A percentile compares a stretch with the other conserved stretches of the same genome.
These are phyloP conservation scores for Chenopodium berlandieri DNA, from an alignment of 148 eudicot species.

Conservation along the genomic window DNA sequence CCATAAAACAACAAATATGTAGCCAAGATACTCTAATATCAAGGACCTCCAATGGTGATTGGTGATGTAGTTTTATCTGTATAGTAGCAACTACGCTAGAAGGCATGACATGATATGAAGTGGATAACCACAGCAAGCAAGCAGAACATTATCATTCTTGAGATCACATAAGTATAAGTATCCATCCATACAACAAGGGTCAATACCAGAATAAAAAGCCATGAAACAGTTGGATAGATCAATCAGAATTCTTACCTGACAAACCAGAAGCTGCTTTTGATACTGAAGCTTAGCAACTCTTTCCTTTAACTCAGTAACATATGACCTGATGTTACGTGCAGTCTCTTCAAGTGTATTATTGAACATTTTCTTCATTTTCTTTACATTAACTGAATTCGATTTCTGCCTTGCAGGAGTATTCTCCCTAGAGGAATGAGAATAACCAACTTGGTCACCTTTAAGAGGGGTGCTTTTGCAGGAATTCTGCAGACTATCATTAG, in stretches of 20 bases:
- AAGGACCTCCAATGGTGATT: neutral
- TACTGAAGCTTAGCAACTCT: slow-evolving; percentile 96
- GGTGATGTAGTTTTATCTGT: neutral
- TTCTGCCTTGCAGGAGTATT: slow-evolving; percentile 46
- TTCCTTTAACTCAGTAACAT: slow-evolving; percentile 90
- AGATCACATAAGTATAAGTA: too few relatives aligned
- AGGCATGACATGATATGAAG: neutral
- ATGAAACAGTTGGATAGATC: neutral
- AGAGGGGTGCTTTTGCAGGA: slow-evolving; percentile 38
- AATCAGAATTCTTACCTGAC: slow-evolving; percentile 60
- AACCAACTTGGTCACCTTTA: slow-evolving; percentile 32
- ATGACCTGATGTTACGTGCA: slow-evolving; percentile 72
- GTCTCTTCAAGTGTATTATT: slow-evolving; percentile 90
- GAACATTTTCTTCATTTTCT: slow-evolving; percentile 85
- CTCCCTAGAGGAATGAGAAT: slow-evolving; percentile 51
- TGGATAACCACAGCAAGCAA: neutral
- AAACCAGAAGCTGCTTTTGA: slow-evolving; percentile 91
- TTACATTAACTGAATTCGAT: slow-evolving; percentile 59
- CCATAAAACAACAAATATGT: neutral
- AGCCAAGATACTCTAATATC: neutral
- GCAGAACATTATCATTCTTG: neutral
- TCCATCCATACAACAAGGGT: neutral
- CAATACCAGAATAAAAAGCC: neutral
- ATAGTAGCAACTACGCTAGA: neutral
- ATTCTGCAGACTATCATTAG: slow-evolving; percentile 32